A percentile compares a stretch with the other conserved stretches of the same genome.
Conservation (phyloP, 139 green algal genomes). For the Chlorokybus atmophyticus region DNA sequence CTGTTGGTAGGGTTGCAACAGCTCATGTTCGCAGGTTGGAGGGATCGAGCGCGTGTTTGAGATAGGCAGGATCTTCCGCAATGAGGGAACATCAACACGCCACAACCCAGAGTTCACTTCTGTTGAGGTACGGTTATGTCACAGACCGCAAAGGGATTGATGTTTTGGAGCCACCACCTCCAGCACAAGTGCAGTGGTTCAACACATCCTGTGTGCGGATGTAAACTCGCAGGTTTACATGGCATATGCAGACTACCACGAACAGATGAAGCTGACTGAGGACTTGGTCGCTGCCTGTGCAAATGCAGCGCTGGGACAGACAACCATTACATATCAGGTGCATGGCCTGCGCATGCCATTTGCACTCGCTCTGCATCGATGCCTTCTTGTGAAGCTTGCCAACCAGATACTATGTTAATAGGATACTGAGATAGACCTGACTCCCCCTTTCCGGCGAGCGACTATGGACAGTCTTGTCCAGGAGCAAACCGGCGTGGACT, state of each 20-base stretch:
- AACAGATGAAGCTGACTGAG: slow-evolving; percentile 96
- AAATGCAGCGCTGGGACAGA: slow-evolving; percentile 12
- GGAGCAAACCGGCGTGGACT: slow-evolving; percentile 45
- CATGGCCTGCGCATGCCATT: not conserved
- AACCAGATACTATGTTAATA: no score
- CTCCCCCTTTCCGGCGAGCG: slow-evolving; percentile 63
- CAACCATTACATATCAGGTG: slow-evolving; percentile 24
- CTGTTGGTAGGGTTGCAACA: slow-evolving; percentile 15
- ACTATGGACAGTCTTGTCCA: slow-evolving; percentile 82
- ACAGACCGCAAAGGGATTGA: not conserved
- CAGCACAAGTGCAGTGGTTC: no score
- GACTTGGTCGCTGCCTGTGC: slow-evolving; percentile 54
- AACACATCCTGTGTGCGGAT: no score
- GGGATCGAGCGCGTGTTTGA: slow-evolving; percentile 96
- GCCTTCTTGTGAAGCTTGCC: no score
- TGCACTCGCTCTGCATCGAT: no score
- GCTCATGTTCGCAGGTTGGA: slow-evolving; percentile 17
- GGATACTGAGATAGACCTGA: slow-evolving; percentile 61
- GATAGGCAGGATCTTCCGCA: slow-evolving; percentile 91
- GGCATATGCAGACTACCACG: slow-evolving; percentile 88
- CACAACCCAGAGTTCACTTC: slow-evolving; percentile 99
- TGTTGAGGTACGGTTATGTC: slow-evolving; percentile 89
- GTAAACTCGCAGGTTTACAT: slow-evolving; percentile 33
- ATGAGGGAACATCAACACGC: slow-evolving; percentile 81
- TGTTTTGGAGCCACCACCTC: no score